Evolutionary conservation across 1,284 basidiomycete species (phyloP).

Genomic region (Ustilago vetiveriae): DNA sequence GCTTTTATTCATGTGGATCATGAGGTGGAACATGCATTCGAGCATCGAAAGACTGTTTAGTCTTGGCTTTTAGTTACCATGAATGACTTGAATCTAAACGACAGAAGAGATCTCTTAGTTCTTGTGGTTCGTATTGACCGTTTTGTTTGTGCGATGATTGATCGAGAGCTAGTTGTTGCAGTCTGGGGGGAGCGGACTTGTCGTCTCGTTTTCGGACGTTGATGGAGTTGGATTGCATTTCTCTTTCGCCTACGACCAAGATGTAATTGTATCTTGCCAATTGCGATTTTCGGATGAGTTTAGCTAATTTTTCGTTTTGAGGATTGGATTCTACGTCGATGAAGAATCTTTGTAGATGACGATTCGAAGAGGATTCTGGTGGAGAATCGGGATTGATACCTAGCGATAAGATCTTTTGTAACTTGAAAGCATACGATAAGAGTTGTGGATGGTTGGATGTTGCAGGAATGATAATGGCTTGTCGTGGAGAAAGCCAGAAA

Average conservation of each 20-base stretch:
- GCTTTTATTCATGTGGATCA: slow-evolving; percentile 60
- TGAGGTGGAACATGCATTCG: slow-evolving; percentile 56
- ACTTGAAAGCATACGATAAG: slow-evolving; percentile 30
- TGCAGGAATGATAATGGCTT: slow-evolving; percentile 59
- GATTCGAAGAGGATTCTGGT: slow-evolving; percentile 4
- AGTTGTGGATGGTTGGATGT: slow-evolving; percentile 22
- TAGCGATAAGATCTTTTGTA: slow-evolving; percentile 38
- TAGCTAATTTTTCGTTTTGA: slow-evolving; percentile 54
- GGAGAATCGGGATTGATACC: slow-evolving; percentile 15
- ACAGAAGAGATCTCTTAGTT: slow-evolving; percentile 28
- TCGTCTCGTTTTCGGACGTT: slow-evolving; percentile 53
- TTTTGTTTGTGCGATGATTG: background rate
- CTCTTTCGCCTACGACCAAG: slow-evolving; percentile 61
- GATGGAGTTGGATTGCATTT: slow-evolving; percentile 50
- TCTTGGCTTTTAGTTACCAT: slow-evolving; percentile 11
- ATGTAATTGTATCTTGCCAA: slow-evolving; percentile 58
- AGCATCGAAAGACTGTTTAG: slow-evolving; percentile 50
- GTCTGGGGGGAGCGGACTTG: slow-evolving; percentile 11
- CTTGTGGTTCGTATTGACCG: slow-evolving; percentile 13
- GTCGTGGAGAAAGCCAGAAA: slow-evolving; percentile 63
- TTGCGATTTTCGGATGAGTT: slow-evolving; percentile 57
- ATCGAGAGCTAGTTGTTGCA: slow-evolving; percentile 10
- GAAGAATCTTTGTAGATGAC: slow-evolving; percentile 55
- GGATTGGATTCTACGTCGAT: slow-evolving; percentile 58
- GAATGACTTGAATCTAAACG: slow-evolving; percentile 22